Evolutionary conservation across 78 protist species (phyloP), one percentile per base, ranked within the genome.

Genomic region (Bodo saltans): DNA sequence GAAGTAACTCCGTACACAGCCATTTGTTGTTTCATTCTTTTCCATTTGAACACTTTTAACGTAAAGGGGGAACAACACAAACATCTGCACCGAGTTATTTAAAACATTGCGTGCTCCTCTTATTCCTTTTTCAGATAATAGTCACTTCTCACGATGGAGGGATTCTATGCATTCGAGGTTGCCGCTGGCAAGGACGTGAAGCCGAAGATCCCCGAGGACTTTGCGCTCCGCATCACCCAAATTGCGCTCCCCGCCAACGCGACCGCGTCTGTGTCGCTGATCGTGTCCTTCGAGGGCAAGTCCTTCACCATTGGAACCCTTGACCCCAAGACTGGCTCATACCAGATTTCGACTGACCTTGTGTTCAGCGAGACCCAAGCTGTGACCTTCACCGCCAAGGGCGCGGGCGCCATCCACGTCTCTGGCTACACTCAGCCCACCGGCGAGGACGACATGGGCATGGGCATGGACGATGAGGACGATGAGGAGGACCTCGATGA

Each of bases 1-100:
- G 91, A 79, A 86, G 84, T 79, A 79, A 79, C n/a, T n/a, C n/a
- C n/a, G n/a, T 47, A 8, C 17, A 17, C 60, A 12, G 73, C 34
- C 34, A 12, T 70, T 70, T 70, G 26, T 32, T 47, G n/a, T 8
- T 17, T 47, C 60, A 23, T 17, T 47, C n/a, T 47, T 8, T 17
- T 23, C 17, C 8, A 23, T 17, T 47, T 47, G 8, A 17, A 23
- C 60, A n/a, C n/a, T 47, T 23, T 23, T 47, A 47, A 17, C 60
- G 60, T 23, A 23, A 17, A 17, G 17, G 17, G 60, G n/a, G 60
- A 23, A 23, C 60, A 23, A 47, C 60, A 17, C n/a, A 8, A n/a
- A n/a, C n/a, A n/a, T n/a, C n/a, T n/a, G n/a, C n/a, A n/a, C n/a
- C n/a, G n/a, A n/a, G n/a, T n/a, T n/a, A n/a, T n/a, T n/a, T n/a